Conservation (phyloP, 306 rosid genomes). For the Cucurbita maxima region DNA sequence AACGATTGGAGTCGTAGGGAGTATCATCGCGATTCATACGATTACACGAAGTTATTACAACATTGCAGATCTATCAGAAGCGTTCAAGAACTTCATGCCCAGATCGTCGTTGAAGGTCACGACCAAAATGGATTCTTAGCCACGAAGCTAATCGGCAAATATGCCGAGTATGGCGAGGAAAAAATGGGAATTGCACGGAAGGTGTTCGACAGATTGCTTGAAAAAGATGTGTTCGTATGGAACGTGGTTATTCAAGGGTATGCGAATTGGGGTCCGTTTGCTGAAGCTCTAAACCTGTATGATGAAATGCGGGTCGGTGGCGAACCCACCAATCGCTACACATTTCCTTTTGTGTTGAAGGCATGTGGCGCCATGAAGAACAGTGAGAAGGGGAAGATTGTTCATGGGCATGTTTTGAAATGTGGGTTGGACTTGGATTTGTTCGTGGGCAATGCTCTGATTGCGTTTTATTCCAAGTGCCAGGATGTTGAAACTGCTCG, state of each 20-base stretch:
- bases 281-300: slow-evolving; percentile 35
- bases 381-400: slow-evolving; percentile 24
- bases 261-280: slow-evolving; percentile 47
- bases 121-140: slow-evolving; percentile 40
- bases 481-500: slow-evolving; percentile 30
- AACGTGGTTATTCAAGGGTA: slow-evolving; percentile 59
- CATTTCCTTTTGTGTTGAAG: slow-evolving; percentile 61
- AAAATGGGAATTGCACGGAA: slow-evolving; percentile 33
- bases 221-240: slow-evolving; percentile 63
- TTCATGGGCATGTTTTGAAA: slow-evolving; percentile 53
- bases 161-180: slow-evolving; percentile 6
- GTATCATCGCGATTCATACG: slow-evolving; percentile 21
- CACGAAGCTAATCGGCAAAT: slow-evolving; percentile 45
- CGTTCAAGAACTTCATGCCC: slow-evolving; percentile 42
- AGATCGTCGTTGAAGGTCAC: slow-evolving; percentile 30
- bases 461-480: slow-evolving; percentile 48
- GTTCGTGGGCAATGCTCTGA: slow-evolving; percentile 45
- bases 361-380: slow-evolving; percentile 51
- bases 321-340: slow-evolving; percentile 29
- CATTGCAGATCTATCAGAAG: slow-evolving; percentile 22
- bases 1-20: background rate
- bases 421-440: slow-evolving; percentile 51
- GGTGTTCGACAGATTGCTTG: slow-evolving; percentile 53
- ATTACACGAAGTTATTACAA: slow-evolving; percentile 22
- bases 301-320: slow-evolving; percentile 33